Conservation (phyloP, 176 grass and related monocot species). For the Rhynchospora breviuscula region DNA sequence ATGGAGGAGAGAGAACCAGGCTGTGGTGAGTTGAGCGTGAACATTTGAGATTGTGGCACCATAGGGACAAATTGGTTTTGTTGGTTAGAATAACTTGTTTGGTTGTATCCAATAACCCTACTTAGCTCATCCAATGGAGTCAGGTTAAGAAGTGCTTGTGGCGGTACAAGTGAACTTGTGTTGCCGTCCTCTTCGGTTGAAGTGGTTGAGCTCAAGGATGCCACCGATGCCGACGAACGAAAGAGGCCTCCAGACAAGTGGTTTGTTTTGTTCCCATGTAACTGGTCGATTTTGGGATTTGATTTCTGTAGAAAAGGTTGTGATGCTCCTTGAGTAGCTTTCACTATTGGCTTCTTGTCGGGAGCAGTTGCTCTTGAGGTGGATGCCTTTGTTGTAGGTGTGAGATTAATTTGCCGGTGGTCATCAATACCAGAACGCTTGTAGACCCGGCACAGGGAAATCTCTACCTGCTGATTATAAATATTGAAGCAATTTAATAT, state of each 20-base stretch:
- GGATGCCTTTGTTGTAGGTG: constrained; percentile 32
- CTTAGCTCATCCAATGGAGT: constrained; percentile 70
- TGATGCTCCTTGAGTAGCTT: background rate
- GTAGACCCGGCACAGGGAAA: constrained; percentile 88
- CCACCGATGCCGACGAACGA: constrained; percentile 36
- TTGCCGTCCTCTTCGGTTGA: constrained; percentile 78
- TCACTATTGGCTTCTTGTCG: constrained; percentile 27
- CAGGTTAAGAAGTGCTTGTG: constrained; percentile 42
- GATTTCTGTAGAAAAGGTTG: constrained; percentile 31
- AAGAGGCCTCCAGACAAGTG: constrained; percentile 27
- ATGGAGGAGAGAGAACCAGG: constrained; percentile 44
- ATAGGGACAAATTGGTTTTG: constrained; percentile 11
- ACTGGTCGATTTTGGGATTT: constrained; percentile 31
- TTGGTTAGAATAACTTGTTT: constrained; percentile 33
- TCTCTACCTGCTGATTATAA: constrained; percentile 36
- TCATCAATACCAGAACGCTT: constrained; percentile 78
- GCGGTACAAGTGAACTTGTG: constrained; percentile 37
- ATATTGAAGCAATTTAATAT: background rate
- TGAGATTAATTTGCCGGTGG: constrained; percentile 41
- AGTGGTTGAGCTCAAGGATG: constrained; percentile 62
- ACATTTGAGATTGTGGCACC: constrained; percentile 18
- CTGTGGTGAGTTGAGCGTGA: constrained; percentile 27
- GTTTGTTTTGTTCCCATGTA: constrained; percentile 19
- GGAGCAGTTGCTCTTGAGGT: constrained; percentile 28
- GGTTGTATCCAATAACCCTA: constrained; percentile 51